Percentiles rank a stretch among this genome's conserved stretches.
phyloP scores from a whole-genome alignment of 148 eudicot species.

The Chenopodium album region DNA sequence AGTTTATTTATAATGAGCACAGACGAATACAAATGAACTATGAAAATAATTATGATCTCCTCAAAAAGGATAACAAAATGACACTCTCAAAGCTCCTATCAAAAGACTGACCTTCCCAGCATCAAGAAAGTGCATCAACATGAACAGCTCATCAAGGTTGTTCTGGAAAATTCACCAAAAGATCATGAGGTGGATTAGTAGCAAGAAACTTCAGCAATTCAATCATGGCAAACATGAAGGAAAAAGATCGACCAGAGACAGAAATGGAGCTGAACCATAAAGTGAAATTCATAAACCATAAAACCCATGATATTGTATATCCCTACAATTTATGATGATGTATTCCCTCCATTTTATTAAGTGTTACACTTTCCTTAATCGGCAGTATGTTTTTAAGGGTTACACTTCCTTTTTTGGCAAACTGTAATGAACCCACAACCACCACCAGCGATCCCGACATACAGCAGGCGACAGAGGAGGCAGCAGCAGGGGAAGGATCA shows the following conservation, averaged over 20 bases:
- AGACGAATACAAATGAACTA: not conserved
- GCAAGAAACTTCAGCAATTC: not conserved
- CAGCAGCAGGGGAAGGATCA: too few relatives aligned
- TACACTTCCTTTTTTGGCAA: too few relatives aligned
- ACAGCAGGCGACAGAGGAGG: too few relatives aligned
- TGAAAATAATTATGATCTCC: not conserved
- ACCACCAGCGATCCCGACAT: too few relatives aligned
- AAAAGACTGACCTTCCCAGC: constrained; percentile 87
- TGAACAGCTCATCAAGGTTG: constrained; percentile 98
- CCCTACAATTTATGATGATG: too few relatives aligned
- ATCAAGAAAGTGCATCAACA: constrained; percentile 99
- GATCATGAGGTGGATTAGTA: constrained; percentile 1
- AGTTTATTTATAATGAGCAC: constrained; percentile 11
- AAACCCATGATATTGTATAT: not conserved
- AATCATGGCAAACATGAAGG: constrained; percentile 2
- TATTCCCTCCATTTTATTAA: too few relatives aligned
- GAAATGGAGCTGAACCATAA: not conserved
- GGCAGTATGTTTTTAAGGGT: too few relatives aligned
- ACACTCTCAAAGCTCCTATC: constrained; percentile 11
- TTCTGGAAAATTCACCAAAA: constrained; percentile 54
- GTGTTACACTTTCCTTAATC: too few relatives aligned
- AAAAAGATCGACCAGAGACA: not conserved
- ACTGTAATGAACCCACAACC: too few relatives aligned
- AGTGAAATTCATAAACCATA: not conserved
- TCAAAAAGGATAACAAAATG: constrained; percentile 9